These are phyloP conservation scores for Stemphylium lycopersici DNA, from an alignment of 2,329 filamentous ascomycete species.

Conservation along the genomic window DNA sequence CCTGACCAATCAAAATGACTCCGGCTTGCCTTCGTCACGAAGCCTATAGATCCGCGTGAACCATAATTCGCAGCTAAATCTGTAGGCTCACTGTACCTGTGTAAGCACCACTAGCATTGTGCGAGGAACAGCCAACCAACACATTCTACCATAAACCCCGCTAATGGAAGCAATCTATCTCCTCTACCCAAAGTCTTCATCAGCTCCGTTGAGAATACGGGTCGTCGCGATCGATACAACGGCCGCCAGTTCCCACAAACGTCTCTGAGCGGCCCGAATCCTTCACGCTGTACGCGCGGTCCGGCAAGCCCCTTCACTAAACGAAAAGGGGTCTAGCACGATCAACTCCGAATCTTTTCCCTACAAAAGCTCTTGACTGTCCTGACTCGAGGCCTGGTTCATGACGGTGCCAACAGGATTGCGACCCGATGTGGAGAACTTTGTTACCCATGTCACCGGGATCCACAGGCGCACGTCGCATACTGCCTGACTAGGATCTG, in stretches of 20 bases:
- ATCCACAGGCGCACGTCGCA: background rate
- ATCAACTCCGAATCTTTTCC: background rate
- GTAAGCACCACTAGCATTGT: background rate
- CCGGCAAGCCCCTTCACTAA: background rate
- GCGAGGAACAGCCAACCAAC: too few species aligned
- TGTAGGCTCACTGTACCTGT: too few species aligned
- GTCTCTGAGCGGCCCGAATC: conserved; percentile 1
- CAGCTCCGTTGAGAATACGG: background rate
- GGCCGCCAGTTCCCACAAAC: background rate
- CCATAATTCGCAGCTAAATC: too few species aligned
- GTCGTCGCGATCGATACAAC: background rate
- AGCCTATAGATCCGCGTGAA: too few species aligned
- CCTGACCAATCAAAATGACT: background rate
- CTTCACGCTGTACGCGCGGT: background rate
- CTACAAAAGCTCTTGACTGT: background rate
- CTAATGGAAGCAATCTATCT: background rate
- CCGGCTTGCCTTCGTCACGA: too few species aligned
- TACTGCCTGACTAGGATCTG: background rate
- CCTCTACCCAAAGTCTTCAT: background rate
- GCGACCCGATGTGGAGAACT: background rate
- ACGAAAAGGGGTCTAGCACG: background rate
- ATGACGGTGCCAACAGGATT: background rate
- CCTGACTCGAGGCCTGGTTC: background rate
- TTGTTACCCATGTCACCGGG: background rate
- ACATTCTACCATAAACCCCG: background rate